phyloP scores from a whole-genome alignment of 2,329 filamentous ascomycete genomes.

The Ascocoryne sarcoides region DNA sequence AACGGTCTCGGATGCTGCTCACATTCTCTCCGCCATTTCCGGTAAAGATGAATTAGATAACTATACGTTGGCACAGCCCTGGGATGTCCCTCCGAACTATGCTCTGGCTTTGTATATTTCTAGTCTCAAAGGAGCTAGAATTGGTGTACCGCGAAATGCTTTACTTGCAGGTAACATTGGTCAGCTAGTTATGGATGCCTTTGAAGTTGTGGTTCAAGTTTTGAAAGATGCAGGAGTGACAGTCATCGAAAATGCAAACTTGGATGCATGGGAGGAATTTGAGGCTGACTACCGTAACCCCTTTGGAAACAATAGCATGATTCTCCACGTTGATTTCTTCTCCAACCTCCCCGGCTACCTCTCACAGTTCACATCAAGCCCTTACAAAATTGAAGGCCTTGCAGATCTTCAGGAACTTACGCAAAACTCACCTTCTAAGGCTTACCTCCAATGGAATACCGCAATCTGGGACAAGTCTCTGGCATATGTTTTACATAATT shows the following conservation, averaged over 20 bases:
- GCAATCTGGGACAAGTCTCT: constrained; percentile 45
- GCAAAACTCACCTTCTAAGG: constrained; percentile 41
- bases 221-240: constrained; percentile 48
- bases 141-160: constrained; percentile 55
- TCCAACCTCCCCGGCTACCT: constrained; percentile 49
- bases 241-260: constrained; percentile 52
- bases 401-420: constrained; percentile 47
- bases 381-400: constrained; percentile 43
- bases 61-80: constrained; percentile 53
- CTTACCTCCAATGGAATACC: constrained; percentile 54
- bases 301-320: constrained; percentile 29
- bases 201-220: constrained; percentile 43
- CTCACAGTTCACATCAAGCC: constrained; percentile 46
- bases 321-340: constrained; percentile 52
- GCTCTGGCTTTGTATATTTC: constrained; percentile 45
- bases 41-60: constrained; percentile 53
- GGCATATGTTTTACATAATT: constrained; percentile 45
- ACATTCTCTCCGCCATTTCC: constrained; percentile 53
- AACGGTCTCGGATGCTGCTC: constrained; percentile 56
- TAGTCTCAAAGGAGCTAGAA: constrained; percentile 46
- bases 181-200: constrained; percentile 40
- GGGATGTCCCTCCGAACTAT: constrained; percentile 47
- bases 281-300: constrained; percentile 25
- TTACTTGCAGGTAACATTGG: constrained; percentile 34
- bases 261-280: constrained; percentile 42